These are phyloP conservation scores for Linnemannia zychae DNA, from an alignment of 192 early-diverging fungal genomes.

Conservation along the genomic window DNA sequence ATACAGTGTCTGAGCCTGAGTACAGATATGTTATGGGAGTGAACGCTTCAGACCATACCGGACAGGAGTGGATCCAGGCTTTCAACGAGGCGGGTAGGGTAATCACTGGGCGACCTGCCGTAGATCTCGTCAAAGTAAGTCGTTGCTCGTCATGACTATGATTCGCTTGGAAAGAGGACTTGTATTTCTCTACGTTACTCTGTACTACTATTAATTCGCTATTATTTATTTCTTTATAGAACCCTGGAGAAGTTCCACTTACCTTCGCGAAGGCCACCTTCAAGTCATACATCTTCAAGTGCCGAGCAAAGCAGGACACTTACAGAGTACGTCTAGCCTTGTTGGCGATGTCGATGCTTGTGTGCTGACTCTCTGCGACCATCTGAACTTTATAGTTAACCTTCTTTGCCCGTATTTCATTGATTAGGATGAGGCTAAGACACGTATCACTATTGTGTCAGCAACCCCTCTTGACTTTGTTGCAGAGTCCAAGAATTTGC, in stretches of 20 bases:
- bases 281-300: conserved; percentile 79
- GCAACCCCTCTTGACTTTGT: conserved; percentile 70
- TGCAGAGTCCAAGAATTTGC: conserved; percentile 57
- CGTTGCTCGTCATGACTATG: background rate
- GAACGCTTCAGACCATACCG: conserved; percentile 82
- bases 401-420: conserved; percentile 7
- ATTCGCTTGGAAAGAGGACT: background rate
- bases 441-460: conserved; percentile 63
- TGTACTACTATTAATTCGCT: background rate
- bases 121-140: conserved; percentile 65
- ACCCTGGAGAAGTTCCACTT: conserved; percentile 58
- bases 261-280: conserved; percentile 74
- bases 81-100: conserved; percentile 87
- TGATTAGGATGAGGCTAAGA: conserved; percentile 64
- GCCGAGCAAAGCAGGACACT: conserved; percentile 84
- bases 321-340: conserved; percentile 72
- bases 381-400: background rate
- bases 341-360: background rate
- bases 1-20: conserved; percentile 74
- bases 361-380: background rate
- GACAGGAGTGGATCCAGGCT: conserved; percentile 82
- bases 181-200: no score
- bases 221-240: conserved; percentile 4
- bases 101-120: conserved; percentile 80
- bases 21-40: conserved; percentile 88